phyloP scores from a whole-genome alignment of 441 rosid genomes.

The Erysimum cheiri region DNA sequence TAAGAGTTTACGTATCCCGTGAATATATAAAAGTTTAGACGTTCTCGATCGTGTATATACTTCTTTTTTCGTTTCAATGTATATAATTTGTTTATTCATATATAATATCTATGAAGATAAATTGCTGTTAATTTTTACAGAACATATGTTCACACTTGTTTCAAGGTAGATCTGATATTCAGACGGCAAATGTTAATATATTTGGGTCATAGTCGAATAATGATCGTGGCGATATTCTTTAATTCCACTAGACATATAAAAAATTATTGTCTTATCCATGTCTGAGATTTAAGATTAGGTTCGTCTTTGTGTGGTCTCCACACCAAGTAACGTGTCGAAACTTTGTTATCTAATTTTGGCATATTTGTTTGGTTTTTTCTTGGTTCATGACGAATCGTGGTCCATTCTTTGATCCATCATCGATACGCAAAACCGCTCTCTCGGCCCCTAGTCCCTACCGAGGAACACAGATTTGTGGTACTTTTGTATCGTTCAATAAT shows the following conservation, averaged over 20 bases:
- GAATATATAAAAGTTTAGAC: conserved; percentile 32
- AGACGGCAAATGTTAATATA: conserved; percentile 13
- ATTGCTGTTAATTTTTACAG: not conserved
- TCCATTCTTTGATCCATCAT: not conserved
- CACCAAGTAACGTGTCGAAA: conserved; percentile 26
- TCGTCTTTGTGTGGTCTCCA: conserved; percentile 26
- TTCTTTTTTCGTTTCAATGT: not conserved
- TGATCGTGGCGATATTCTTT: not conserved
- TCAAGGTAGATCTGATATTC: conserved; percentile 7
- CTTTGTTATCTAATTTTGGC: not conserved
- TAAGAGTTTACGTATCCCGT: conserved; percentile 22
- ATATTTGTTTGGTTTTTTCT: not conserved
- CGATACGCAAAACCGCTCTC: not conserved
- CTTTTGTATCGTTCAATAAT: not conserved
- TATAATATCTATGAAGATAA: conserved; percentile 12
- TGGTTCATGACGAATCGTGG: conserved; percentile 1
- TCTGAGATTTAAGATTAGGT: conserved; percentile 22
- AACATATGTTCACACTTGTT: conserved; percentile 23
- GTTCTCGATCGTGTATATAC: conserved; percentile 1
- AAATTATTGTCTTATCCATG: conserved; percentile 26
- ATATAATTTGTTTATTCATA: conserved; percentile 19
- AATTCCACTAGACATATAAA: conserved; percentile 20
- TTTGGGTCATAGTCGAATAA: conserved; percentile 24
- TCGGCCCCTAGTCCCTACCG: not conserved
- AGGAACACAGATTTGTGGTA: not conserved